Conservation (phyloP, 129 eudicot species). For the Escallonia herrerae region DNA sequence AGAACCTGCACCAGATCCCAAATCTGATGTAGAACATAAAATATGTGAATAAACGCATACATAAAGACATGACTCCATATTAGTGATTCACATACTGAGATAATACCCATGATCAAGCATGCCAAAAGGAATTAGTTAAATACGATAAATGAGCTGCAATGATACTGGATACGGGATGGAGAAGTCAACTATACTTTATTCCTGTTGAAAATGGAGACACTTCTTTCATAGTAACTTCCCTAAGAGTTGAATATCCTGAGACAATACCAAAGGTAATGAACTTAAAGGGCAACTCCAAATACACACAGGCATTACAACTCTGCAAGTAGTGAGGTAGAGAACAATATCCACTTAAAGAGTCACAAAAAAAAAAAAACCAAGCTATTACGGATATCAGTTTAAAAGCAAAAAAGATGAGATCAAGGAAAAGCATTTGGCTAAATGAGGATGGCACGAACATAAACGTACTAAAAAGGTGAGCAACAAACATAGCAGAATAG, state of each 20-base stretch:
- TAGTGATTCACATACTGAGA: slow-evolving; percentile 29
- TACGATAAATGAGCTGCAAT: slow-evolving; percentile 1
- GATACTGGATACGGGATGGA: slow-evolving; percentile 3
- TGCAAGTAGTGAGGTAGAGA: not conserved
- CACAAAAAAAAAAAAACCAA: slow-evolving; percentile 3
- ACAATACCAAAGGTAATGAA: slow-evolving; percentile 13
- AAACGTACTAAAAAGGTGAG: too few species aligned
- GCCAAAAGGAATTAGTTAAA: slow-evolving; percentile 6
- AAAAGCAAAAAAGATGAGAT: not conserved
- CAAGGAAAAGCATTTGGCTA: too few species aligned
- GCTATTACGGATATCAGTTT: not conserved
- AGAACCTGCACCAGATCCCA: slow-evolving; percentile 38
- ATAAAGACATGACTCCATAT: not conserved
- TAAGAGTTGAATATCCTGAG: slow-evolving; percentile 39
- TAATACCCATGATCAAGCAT: slow-evolving; percentile 54
- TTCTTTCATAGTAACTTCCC: slow-evolving; percentile 56
- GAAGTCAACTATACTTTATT: slow-evolving; percentile 47
- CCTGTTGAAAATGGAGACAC: slow-evolving; percentile 54
- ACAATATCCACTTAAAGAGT: not conserved
- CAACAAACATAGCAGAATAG: too few species aligned
- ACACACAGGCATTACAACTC: not conserved
- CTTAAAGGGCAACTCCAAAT: not conserved
- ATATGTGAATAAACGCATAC: slow-evolving; percentile 3
- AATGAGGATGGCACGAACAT: not conserved
- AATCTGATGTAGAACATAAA: slow-evolving; percentile 22